A percentile compares a stretch with the other conserved stretches of the same genome.
phyloP scores from a whole-genome alignment of 768 basidiomycete species.

The Russula dissimulans region DNA sequence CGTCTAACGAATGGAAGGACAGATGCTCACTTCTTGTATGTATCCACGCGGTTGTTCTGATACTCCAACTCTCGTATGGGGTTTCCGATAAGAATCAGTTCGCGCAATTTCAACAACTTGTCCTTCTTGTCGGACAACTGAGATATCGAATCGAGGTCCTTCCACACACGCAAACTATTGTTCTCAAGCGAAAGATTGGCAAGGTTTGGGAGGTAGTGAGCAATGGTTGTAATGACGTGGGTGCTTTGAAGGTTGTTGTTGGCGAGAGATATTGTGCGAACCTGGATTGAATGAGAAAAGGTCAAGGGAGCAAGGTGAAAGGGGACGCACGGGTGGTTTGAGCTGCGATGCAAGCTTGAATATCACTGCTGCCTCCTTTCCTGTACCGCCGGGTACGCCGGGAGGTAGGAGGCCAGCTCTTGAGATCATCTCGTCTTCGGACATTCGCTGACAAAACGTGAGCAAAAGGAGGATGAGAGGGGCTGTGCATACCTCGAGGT shows the following conservation, averaged over 20 bases:
- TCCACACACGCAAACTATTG: constrained; percentile 60
- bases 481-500: constrained; percentile 61
- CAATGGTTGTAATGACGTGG: constrained; percentile 47
- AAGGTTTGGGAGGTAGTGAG: constrained; percentile 69
- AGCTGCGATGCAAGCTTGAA: constrained; percentile 81
- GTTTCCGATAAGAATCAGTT: constrained; percentile 67
- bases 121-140: constrained; percentile 51
- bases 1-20: neutral
- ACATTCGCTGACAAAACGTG: constrained; percentile 48
- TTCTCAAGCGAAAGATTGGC: constrained; percentile 74
- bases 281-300: constrained; percentile 29
- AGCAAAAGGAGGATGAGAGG: neutral
- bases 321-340: constrained; percentile 52
- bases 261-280: constrained; percentile 78
- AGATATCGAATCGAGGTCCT: constrained; percentile 60
- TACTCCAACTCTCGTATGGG: constrained; percentile 59
- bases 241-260: constrained; percentile 63
- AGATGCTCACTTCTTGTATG: constrained; percentile 55
- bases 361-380: constrained; percentile 68
- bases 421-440: constrained; percentile 66
- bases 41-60: constrained; percentile 45
- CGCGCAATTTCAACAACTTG: constrained; percentile 54
- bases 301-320: neutral
- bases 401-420: constrained; percentile 64
- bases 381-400: constrained; percentile 52